phyloP scores from a whole-genome alignment of 2,329 filamentous ascomycete species.

The Sclerotinia subarctica region DNA sequence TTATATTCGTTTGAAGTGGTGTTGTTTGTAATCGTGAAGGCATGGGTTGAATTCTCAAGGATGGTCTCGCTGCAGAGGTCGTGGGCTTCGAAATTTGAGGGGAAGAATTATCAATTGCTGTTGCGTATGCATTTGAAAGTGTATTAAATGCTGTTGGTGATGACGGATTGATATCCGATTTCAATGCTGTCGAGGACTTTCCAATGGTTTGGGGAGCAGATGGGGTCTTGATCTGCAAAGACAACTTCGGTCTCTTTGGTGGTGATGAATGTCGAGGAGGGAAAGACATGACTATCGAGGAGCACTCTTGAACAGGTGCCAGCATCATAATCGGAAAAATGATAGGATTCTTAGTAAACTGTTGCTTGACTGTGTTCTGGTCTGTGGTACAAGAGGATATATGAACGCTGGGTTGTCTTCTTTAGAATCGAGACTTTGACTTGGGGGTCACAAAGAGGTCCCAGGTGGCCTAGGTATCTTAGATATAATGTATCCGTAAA shows the following conservation, averaged over 20 bases:
- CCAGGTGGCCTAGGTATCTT: slow-evolving; percentile 8
- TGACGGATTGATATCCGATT: slow-evolving; percentile 49
- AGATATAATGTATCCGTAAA: slow-evolving; percentile 2
- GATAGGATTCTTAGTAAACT: slow-evolving; percentile 11
- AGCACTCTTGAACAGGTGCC: slow-evolving; percentile 30
- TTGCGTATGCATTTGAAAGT: slow-evolving; percentile 62
- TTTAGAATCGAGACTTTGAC: slow-evolving; percentile 13
- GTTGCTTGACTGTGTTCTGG: neutral
- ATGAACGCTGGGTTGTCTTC: neutral
- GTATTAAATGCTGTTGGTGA: slow-evolving; percentile 65
- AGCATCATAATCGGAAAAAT: slow-evolving; percentile 32
- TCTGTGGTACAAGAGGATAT: neutral
- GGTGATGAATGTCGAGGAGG: slow-evolving; percentile 32
- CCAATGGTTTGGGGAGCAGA: slow-evolving; percentile 42
- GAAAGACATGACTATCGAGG: slow-evolving; percentile 34
- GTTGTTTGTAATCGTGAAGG: slow-evolving; percentile 24
- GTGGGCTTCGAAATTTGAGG: slow-evolving; percentile 42
- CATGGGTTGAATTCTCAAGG: slow-evolving; percentile 37
- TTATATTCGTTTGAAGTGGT: slow-evolving; percentile 35
- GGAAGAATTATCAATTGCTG: slow-evolving; percentile 58
- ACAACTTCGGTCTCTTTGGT: slow-evolving; percentile 50
- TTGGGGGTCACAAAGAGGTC: slow-evolving; percentile 20
- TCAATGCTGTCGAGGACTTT: slow-evolving; percentile 45
- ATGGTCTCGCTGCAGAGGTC: slow-evolving; percentile 42
- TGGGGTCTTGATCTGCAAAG: slow-evolving; percentile 52